Conservation (phyloP, 768 basidiomycete genomes). For the Leccinum pellstonianum region DNA sequence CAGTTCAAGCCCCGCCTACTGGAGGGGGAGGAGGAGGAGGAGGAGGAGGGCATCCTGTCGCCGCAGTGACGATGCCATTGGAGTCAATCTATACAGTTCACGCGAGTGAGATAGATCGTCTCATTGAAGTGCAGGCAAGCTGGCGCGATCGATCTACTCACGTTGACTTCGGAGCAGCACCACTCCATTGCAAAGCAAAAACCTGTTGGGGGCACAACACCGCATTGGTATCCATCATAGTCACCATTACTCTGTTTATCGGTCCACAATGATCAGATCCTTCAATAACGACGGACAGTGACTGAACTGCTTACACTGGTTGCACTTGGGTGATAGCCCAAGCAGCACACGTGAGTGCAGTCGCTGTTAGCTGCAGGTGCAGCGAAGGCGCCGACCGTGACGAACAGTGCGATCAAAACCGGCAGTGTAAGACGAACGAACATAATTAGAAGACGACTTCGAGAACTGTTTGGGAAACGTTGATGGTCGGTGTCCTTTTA, state of each 20-base stretch:
- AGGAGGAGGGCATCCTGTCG: too few relatives aligned
- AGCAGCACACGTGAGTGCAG: constrained; percentile 3
- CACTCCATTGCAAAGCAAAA: not conserved
- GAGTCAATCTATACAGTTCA: too few relatives aligned
- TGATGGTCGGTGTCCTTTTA: too few relatives aligned
- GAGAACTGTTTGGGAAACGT: too few relatives aligned
- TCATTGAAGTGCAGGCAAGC: not conserved
- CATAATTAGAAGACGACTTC: not conserved
- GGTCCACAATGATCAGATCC: not conserved
- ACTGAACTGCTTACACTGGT: not conserved
- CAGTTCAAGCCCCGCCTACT: too few relatives aligned
- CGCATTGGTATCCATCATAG: not conserved
- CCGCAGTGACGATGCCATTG: too few relatives aligned
- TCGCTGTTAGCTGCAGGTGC: not conserved
- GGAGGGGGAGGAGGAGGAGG: too few relatives aligned
- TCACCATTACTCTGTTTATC: not conserved
- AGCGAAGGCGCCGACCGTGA: not conserved
- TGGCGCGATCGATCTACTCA: not conserved
- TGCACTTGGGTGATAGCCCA: not conserved
- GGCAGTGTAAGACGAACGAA: constrained; percentile 1
- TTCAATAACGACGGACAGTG: not conserved
- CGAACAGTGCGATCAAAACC: not conserved
- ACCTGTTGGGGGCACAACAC: not conserved
- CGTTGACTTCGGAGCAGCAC: not conserved
- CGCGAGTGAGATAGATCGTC: not conserved